Conservation (phyloP, 495 filamentous ascomycete genomes). For the Cercophora samala region DNA sequence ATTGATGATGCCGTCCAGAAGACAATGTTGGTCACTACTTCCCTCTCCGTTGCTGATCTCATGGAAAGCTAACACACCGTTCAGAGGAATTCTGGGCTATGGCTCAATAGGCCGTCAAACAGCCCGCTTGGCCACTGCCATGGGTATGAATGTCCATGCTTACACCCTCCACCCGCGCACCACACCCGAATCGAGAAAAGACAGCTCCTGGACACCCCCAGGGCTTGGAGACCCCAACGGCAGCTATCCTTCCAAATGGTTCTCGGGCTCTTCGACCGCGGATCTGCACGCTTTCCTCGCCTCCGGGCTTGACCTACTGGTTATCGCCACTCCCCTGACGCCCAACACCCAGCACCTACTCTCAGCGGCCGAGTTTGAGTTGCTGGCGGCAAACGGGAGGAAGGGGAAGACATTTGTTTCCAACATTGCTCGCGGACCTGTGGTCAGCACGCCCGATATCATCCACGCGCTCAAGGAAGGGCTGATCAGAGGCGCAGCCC, state of each 20-base stretch:
- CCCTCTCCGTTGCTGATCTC: neutral
- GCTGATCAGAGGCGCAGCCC: slow-evolving; percentile 63
- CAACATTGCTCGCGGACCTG: slow-evolving; percentile 72
- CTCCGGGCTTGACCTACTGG: slow-evolving; percentile 69
- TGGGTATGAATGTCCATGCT: slow-evolving; percentile 79
- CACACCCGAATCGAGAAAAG: slow-evolving; percentile 55
- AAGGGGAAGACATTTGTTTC: slow-evolving; percentile 55
- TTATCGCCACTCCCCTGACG: slow-evolving; percentile 73
- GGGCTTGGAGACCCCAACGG: slow-evolving; percentile 78
- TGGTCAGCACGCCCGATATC: slow-evolving; percentile 67
- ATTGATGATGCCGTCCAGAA: slow-evolving; percentile 45
- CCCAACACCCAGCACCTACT: slow-evolving; percentile 63
- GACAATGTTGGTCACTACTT: slow-evolving; percentile 39
- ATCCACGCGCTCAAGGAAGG: slow-evolving; percentile 58
- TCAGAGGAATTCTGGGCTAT: slow-evolving; percentile 78
- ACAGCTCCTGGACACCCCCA: slow-evolving; percentile 66
- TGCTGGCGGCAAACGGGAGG: slow-evolving; percentile 41
- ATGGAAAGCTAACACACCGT: neutral
- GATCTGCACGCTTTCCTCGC: slow-evolving; percentile 63
- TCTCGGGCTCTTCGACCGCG: slow-evolving; percentile 58
- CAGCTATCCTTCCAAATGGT: slow-evolving; percentile 69
- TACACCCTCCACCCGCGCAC: slow-evolving; percentile 71
- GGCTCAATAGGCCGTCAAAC: slow-evolving; percentile 80
- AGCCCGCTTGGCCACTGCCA: slow-evolving; percentile 63
- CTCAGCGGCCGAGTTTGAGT: slow-evolving; percentile 59